Percentiles rank a stretch among this genome's conserved stretches.
Evolutionary conservation across 2,329 filamentous ascomycete species (phyloP).

Genomic region (Tolypocladium paradoxum): DNA sequence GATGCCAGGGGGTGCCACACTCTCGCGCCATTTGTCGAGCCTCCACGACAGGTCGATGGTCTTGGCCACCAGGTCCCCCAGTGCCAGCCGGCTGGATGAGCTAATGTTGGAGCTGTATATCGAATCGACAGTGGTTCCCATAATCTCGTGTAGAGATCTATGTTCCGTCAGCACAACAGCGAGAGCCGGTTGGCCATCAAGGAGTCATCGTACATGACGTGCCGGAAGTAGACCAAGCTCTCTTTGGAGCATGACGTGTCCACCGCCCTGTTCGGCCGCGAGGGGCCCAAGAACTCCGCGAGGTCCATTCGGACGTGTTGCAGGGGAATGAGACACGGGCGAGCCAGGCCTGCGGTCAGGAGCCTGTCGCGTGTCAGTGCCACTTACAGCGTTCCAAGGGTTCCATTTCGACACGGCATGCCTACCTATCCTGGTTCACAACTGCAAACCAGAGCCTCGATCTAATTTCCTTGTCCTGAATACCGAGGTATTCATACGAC

Average conservation of each 20-base stretch:
- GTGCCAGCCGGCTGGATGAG: constrained; percentile 1
- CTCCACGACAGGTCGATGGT: constrained; percentile 9
- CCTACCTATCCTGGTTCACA: constrained; percentile 17
- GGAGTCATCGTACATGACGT: constrained; percentile 6
- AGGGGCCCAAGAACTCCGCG: not conserved
- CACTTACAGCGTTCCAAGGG: not conserved
- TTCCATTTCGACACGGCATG: not conserved
- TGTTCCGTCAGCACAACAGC: not conserved
- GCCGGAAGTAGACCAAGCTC: constrained; percentile 8
- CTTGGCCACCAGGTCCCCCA: constrained; percentile 7
- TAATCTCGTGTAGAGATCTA: constrained; percentile 10
- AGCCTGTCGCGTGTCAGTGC: constrained; percentile 4
- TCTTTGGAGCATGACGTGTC: constrained; percentile 2
- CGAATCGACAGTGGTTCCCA: constrained; percentile 9
- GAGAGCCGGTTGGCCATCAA: not conserved
- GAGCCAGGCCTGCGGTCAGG: constrained; percentile 10
- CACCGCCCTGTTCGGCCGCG: not conserved
- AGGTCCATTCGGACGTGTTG: constrained; percentile 6
- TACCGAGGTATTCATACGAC: constrained; percentile 11
- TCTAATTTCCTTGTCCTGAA: constrained; percentile 14
- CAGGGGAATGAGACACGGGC: constrained; percentile 9
- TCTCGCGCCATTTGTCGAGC: constrained; percentile 8
- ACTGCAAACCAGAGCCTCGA: constrained; percentile 19
- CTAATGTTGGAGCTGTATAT: constrained; percentile 11
- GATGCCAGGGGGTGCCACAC: constrained; percentile 1